phyloP scores from a whole-genome alignment of 495 filamentous ascomycete genomes.

The Trichoderma virens region DNA sequence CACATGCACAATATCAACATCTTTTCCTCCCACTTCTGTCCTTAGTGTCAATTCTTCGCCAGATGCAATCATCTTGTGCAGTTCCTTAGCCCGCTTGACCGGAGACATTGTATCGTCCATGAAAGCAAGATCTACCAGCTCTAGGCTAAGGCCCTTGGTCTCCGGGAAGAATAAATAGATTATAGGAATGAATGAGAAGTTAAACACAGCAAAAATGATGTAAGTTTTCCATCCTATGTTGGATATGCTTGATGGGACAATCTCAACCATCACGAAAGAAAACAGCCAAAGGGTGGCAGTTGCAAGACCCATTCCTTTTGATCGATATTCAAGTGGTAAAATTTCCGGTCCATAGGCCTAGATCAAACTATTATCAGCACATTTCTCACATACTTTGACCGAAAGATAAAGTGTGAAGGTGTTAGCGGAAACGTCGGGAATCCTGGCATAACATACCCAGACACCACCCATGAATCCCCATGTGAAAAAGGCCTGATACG shows the following conservation, averaged over 20 bases:
- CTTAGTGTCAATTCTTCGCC: neutral
- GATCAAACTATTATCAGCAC: neutral
- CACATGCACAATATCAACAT: neutral
- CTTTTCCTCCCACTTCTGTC: neutral
- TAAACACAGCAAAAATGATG: slow-evolving; percentile 67
- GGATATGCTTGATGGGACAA: slow-evolving; percentile 64
- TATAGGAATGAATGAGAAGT: slow-evolving; percentile 63
- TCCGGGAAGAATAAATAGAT: slow-evolving; percentile 77
- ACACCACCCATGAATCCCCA: slow-evolving; percentile 3
- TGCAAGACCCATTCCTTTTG: slow-evolving; percentile 42
- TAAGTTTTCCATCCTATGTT: slow-evolving; percentile 70
- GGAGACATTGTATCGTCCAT: slow-evolving; percentile 74
- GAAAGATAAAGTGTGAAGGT: neutral
- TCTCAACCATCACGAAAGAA: slow-evolving; percentile 76
- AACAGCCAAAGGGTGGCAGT: slow-evolving; percentile 76
- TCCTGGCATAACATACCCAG: neutral
- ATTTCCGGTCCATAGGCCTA: slow-evolving; percentile 3
- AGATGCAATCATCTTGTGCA: slow-evolving; percentile 30
- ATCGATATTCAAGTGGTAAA: neutral
- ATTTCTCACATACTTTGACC: too few species aligned
- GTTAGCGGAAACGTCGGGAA: neutral
- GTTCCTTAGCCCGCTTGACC: slow-evolving; percentile 59
- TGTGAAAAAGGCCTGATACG: neutral
- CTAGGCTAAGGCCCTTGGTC: slow-evolving; percentile 33
- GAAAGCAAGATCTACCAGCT: slow-evolving; percentile 76